Evolutionary conservation across 2,329 filamentous ascomycete genomes (phyloP).

Genomic region (Chrysoporthe cubensis): DNA sequence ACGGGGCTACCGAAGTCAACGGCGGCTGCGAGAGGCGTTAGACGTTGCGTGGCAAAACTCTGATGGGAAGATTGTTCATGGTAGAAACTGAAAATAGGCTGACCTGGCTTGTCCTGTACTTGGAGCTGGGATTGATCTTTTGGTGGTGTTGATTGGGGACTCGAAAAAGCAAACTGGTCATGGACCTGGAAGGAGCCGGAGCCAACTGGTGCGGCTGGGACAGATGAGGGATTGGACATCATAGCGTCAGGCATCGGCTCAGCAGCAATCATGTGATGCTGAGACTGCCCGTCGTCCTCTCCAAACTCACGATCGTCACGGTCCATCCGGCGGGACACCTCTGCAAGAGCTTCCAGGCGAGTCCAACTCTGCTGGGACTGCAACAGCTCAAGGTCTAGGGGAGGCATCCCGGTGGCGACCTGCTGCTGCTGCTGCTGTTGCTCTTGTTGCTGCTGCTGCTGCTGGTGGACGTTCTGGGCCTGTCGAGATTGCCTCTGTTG

Average conservation of each 20-base stretch:
- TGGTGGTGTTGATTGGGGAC: slow-evolving; percentile 55
- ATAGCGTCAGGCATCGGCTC: slow-evolving; percentile 20
- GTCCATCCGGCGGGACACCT: slow-evolving; percentile 77
- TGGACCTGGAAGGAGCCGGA: slow-evolving; percentile 56
- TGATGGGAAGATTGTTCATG: neutral
- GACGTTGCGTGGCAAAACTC: neutral
- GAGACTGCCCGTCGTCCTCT: slow-evolving; percentile 54
- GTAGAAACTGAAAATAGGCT: slow-evolving; percentile 23
- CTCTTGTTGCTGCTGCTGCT: slow-evolving; percentile 31
- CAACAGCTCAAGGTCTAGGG: slow-evolving; percentile 45
- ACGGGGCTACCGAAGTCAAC: slow-evolving; percentile 37
- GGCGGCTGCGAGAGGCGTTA: slow-evolving; percentile 19
- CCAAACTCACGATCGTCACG: slow-evolving; percentile 64
- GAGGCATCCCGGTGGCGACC: slow-evolving; percentile 38
- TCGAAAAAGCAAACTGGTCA: slow-evolving; percentile 61
- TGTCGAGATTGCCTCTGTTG: slow-evolving; percentile 27
- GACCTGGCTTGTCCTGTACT: slow-evolving; percentile 44
- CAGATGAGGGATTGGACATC: slow-evolving; percentile 9
- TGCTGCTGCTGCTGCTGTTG: slow-evolving; percentile 44
- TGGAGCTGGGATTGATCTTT: slow-evolving; percentile 40
- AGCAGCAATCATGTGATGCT: slow-evolving; percentile 41
- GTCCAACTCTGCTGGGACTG: slow-evolving; percentile 68
- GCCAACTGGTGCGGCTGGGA: slow-evolving; percentile 29
- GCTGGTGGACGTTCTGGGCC: slow-evolving; percentile 30
- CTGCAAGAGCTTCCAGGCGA: slow-evolving; percentile 82